Percentiles rank a stretch among this genome's conserved stretches.
These are phyloP conservation scores for Venturia nashicola DNA, from an alignment of 2,329 filamentous ascomycete genomes.

Conservation along the genomic window DNA sequence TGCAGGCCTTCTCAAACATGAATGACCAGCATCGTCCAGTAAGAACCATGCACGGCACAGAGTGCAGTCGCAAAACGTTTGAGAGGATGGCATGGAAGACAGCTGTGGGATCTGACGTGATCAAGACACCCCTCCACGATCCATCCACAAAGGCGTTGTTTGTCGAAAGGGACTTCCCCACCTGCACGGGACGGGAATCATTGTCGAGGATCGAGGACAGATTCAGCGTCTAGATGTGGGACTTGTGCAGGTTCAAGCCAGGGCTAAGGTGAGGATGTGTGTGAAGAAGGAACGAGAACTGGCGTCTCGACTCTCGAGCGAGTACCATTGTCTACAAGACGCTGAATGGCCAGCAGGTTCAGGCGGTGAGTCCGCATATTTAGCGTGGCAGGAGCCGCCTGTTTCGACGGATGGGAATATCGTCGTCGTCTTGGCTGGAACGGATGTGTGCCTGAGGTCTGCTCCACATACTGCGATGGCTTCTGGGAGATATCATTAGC, in stretches of 20 bases:
- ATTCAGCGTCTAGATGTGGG: neutral
- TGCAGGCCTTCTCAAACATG: neutral
- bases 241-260: neutral
- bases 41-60: neutral
- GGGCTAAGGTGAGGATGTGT: neutral
- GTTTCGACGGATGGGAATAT: no score
- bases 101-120: neutral
- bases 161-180: neutral
- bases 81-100: neutral
- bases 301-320: neutral
- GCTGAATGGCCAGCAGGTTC: neutral
- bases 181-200: neutral
- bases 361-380: neutral
- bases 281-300: neutral
- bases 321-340: neutral
- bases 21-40: neutral
- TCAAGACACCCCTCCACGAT: neutral
- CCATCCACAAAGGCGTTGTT: neutral
- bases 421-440: neutral
- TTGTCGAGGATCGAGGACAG: neutral
- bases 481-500: no score
- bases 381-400: neutral
- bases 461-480: neutral
- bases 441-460: neutral
- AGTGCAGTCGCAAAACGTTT: neutral